Base-by-base conservation (phyloP, 2,329 filamentous ascomycete species). In the Diplodia corticola region DNA sequence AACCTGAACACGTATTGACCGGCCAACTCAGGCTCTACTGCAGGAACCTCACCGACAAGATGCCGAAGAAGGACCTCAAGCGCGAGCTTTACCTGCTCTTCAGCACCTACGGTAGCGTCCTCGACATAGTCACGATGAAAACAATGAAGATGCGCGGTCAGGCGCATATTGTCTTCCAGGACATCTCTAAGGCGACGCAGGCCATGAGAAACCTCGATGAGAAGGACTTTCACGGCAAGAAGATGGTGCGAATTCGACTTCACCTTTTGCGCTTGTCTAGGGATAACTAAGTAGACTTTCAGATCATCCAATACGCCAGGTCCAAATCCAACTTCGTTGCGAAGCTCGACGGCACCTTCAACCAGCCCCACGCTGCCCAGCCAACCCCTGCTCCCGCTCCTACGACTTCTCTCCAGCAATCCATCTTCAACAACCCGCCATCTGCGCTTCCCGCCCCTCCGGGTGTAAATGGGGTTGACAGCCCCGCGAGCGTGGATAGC, bases 101-200 rank as follows among this genome's bases (percentile, higher is more conserved):
- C 78, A 92, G 93, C 12, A 96, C 93, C 15, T 96, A 97, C 76
- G 95, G 95, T 48, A 88, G 92, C 0, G 91, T 99, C 17, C 86
- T 99, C 67, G 95, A 99, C 76, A 87, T 99, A 22, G 91, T 97
- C 57, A 91, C 92, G 33, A 83, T 97, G 72, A 96, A 93, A 81
- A 96, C 92, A 1, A 84, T 85, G 77, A 92, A 92, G 80, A 97
- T 98, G 93, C 90, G 95, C 59, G 95, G 95, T 3, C 95, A 99
- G 80, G 95, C 95, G 68, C 95, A 98, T 74, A 83, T 99, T 68
- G 91, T 95, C 15, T 98, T 93, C 77, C 87, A 91, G 67, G 94
- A 99, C 76, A 84, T 94, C 37, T 91, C 97, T 71, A 88, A 92
- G n/a, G 92, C 93, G 61, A 97, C 93, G 26, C 92, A 97, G 76